Conservation (phyloP, 163 green algal species). For the Trebouxia gelatinosa region DNA sequence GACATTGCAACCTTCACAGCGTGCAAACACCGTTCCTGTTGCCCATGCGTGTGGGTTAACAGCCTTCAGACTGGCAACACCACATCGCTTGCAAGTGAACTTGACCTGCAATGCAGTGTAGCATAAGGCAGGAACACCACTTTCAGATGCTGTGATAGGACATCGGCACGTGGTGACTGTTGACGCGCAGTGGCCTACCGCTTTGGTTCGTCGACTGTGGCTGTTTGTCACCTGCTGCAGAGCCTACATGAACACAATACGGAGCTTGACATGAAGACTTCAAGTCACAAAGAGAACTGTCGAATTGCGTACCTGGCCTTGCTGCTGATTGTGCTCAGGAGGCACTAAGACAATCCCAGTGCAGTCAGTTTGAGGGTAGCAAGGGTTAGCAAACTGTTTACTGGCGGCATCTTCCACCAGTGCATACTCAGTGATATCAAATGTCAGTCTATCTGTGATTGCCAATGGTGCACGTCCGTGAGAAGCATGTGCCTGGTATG, state of each 20-base stretch:
- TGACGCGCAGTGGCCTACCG: not conserved
- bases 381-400: too few relatives aligned
- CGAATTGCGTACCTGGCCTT: not conserved
- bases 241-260: not conserved
- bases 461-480: not conserved
- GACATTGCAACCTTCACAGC: conserved; percentile 42
- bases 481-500: not conserved
- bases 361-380: not conserved
- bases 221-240: not conserved
- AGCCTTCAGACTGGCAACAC: conserved; percentile 38
- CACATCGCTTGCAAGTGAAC: conserved; percentile 56
- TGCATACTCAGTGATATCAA: conserved; percentile 20
- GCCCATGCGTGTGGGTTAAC: conserved; percentile 53
- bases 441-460: not conserved
- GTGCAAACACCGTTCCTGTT: conserved; percentile 48
- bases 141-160: not conserved
- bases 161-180: not conserved
- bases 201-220: conserved; percentile 14
- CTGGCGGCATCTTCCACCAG: conserved; percentile 21
- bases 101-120: conserved; percentile 39
- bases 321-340: not conserved
- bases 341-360: not conserved
- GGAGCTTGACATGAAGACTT: not conserved
- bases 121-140: not conserved
- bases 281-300: not conserved